Evolutionary conservation across 768 basidiomycete genomes (phyloP).

Genomic region (Mycena filopes): DNA sequence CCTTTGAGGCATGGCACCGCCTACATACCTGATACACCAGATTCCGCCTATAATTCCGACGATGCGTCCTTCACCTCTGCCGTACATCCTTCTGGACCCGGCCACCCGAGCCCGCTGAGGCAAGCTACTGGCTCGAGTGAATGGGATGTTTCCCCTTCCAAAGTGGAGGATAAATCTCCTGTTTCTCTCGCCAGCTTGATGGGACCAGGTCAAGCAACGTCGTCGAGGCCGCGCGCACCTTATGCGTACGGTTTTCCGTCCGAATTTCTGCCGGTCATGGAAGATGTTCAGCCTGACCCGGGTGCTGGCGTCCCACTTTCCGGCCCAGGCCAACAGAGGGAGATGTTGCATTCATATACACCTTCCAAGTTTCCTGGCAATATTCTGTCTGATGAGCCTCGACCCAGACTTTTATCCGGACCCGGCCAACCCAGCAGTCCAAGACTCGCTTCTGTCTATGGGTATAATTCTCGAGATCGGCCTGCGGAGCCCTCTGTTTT

Average conservation of each 20-base stretch:
- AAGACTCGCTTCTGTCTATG: slow-evolving; percentile 5
- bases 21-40: slow-evolving; percentile 36
- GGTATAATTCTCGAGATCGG: slow-evolving; percentile 1
- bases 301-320: neutral
- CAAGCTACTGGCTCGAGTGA: slow-evolving; percentile 18
- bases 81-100: neutral
- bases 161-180: neutral
- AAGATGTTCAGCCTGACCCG: slow-evolving; percentile 17
- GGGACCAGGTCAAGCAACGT: slow-evolving; percentile 9
- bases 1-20: slow-evolving; percentile 37
- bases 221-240: slow-evolving; percentile 24
- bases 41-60: slow-evolving; percentile 10
- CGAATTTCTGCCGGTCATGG: slow-evolving; percentile 6
- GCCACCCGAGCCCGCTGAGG: slow-evolving; percentile 28
- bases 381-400: slow-evolving; percentile 10
- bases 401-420: slow-evolving; percentile 18
- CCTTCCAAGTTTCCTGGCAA: neutral
- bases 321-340: slow-evolving; percentile 27
- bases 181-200: neutral
- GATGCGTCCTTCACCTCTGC: slow-evolving; percentile 12
- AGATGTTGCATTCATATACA: slow-evolving; percentile 13
- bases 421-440: slow-evolving; percentile 26
- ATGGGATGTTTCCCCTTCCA: neutral
- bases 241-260: slow-evolving; percentile 19
- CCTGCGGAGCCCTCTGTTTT: neutral